Evolutionary conservation across 495 filamentous ascomycete species (phyloP).

Genomic region (Xanthoparmelia taractica): DNA sequence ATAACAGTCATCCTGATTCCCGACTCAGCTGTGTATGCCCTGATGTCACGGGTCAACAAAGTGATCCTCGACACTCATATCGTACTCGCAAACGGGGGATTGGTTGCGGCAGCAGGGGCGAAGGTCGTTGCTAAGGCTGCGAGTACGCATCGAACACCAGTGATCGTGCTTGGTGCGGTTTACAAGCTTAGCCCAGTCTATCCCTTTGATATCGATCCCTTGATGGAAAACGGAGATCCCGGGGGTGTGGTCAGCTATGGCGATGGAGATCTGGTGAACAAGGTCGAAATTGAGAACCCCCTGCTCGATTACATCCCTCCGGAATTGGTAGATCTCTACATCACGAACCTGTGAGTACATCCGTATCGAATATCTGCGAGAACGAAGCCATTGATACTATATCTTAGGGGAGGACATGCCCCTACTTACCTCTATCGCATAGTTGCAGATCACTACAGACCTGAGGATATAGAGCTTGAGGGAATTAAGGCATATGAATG

Average conservation of each 20-base stretch:
- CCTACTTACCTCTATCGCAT: slow-evolving; percentile 75
- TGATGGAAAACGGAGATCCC: slow-evolving; percentile 76
- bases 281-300: slow-evolving; percentile 72
- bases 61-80: slow-evolving; percentile 81
- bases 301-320: slow-evolving; percentile 75
- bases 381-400: slow-evolving; percentile 27
- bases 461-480: slow-evolving; percentile 58
- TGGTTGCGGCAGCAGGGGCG: slow-evolving; percentile 72
- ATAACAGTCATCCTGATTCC: slow-evolving; percentile 75
- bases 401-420: slow-evolving; percentile 63
- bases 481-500: slow-evolving; percentile 2
- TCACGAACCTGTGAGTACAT: slow-evolving; percentile 77
- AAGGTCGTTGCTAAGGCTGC: slow-evolving; percentile 75
- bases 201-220: slow-evolving; percentile 65
- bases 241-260: slow-evolving; percentile 64
- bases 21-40: slow-evolving; percentile 75
- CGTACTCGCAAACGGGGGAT: slow-evolving; percentile 76
- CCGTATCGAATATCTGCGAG: background rate
- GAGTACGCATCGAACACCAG: slow-evolving; percentile 66
- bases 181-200: slow-evolving; percentile 88
- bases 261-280: slow-evolving; percentile 65
- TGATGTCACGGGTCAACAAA: slow-evolving; percentile 91
- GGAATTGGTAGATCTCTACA: slow-evolving; percentile 77
- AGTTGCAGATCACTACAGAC: slow-evolving; percentile 76
- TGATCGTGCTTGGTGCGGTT: slow-evolving; percentile 75